These are phyloP conservation scores for Claviceps arundinis DNA, from an alignment of 2,329 filamentous ascomycete species.

Conservation along the genomic window DNA sequence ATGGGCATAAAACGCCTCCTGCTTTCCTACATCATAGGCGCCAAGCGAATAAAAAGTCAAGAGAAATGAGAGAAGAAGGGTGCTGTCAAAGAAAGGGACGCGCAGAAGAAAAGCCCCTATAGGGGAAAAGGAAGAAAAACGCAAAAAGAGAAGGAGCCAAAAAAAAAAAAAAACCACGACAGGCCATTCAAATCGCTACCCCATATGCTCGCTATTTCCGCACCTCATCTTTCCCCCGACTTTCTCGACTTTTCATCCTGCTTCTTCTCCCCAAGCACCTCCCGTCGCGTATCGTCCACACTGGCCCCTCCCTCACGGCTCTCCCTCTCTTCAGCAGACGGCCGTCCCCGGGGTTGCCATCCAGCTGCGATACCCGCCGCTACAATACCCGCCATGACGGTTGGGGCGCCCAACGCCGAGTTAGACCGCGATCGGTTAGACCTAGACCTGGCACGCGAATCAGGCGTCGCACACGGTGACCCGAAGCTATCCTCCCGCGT, in stretches of 20 bases:
- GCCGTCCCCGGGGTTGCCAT: slow-evolving; percentile 57
- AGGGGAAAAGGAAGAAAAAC: neutral
- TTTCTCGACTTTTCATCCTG: slow-evolving; percentile 12
- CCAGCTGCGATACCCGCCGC: slow-evolving; percentile 63
- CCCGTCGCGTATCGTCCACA: slow-evolving; percentile 7
- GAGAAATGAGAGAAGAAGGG: neutral
- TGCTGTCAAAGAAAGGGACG: too few species aligned
- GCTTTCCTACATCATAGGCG: too few species aligned
- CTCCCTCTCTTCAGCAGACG: slow-evolving; percentile 15
- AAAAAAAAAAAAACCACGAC: too few species aligned
- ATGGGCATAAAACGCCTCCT: too few species aligned
- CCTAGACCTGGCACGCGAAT: slow-evolving; percentile 51
- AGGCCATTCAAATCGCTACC: too few species aligned
- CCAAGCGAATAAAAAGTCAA: too few species aligned
- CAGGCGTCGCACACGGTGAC: slow-evolving; percentile 39
- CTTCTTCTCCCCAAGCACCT: slow-evolving; percentile 4
- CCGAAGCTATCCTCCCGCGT: slow-evolving; percentile 40
- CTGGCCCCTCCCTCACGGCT: slow-evolving; percentile 7
- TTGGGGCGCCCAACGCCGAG: slow-evolving; percentile 60
- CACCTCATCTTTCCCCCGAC: slow-evolving; percentile 10
- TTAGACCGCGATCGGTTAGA: slow-evolving; percentile 53
- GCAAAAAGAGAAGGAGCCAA: neutral
- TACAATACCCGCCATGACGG: slow-evolving; percentile 74
- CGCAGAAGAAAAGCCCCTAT: too few species aligned
- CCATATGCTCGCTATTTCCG: too few species aligned